Base-by-base conservation (phyloP, 179 eudicot species). In the Vitellaria paradoxa region DNA sequence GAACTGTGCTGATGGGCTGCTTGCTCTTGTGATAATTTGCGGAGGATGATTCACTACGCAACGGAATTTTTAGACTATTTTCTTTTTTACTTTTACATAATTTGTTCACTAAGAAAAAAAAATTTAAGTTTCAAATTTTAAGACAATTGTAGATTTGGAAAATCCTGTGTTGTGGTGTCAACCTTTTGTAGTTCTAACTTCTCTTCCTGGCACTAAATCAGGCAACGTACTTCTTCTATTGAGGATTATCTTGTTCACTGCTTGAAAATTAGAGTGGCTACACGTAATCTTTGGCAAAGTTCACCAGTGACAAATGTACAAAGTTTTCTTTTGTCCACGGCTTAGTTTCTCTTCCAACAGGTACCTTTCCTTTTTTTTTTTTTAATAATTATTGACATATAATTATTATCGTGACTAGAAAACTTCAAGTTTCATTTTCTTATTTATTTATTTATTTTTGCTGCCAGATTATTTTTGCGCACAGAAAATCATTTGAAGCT, bases 341-440 rank as follows among this genome's bases (percentile, higher is more conserved):
- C 93, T 74, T 89, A 80, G 71, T 85, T 84, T 80, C 85, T 96
- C 78, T 88, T 96, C 78, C 89, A 87, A 78, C 94, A 90, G 97
- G 98, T 94, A 84, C 26, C 23, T 47, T 42, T 53, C 68, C 68
- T 26, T 66, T 56, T 65, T 18, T 18, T n/a, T n/a, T n/a, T n/a
- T n/a, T n/a, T n/a, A n/a, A n/a, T n/a, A n/a, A n/a, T n/a, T 49
- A 49, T 67, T 4, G 37, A 30, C 50, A 66, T 42, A 6, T 61
- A 20, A 74, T 75, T 26, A 9, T 63, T 21, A 23, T 55, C 65
- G 55, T 63, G 66, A 56, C 23, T 37, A 40, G 0, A 3, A 55
- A 42, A 17, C 23, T 21, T 67, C 26, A 7, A 4, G 63, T 37
- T 52, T 62, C 26, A 4, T 18, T 23, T 45, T 74, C 26, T 47